Percentiles rank a stretch among this genome's conserved stretches.
These are phyloP conservation scores for Vachellia collinsii DNA, from an alignment of 306 rosid genomes.

Conservation along the genomic window DNA sequence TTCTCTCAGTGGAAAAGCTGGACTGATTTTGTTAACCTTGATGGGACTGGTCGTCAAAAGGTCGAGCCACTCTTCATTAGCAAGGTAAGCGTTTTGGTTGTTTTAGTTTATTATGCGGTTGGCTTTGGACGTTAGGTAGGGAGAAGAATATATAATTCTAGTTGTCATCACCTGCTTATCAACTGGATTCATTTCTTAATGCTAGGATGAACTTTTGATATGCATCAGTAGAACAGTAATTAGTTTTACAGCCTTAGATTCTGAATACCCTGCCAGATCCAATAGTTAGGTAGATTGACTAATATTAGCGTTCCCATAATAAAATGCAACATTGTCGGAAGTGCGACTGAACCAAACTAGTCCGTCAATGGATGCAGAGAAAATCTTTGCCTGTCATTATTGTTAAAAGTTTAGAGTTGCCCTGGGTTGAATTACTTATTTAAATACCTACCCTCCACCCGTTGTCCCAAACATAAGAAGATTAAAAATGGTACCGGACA, in stretches of 20 bases:
- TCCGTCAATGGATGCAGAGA: background rate
- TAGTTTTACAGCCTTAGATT: background rate
- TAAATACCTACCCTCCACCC: background rate
- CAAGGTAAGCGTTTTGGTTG: constrained; percentile 61
- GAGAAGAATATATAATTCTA: constrained; percentile 14
- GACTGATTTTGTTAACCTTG: constrained; percentile 79
- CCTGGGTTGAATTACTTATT: constrained; percentile 5
- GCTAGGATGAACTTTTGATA: constrained; percentile 12
- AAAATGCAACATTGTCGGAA: background rate
- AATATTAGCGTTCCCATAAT: background rate
- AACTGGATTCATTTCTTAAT: constrained; percentile 6
- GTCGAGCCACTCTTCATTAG: constrained; percentile 90
- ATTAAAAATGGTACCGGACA: background rate
- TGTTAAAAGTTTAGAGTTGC: background rate
- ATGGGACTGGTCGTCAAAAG: constrained; percentile 68
- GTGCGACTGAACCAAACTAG: background rate
- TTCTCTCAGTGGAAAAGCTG: constrained; percentile 79
- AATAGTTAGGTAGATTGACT: background rate
- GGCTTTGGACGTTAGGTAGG: constrained; percentile 1
- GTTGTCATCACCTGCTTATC: constrained; percentile 13
- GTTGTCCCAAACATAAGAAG: background rate
- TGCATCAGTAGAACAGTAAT: background rate
- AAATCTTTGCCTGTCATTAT: background rate
- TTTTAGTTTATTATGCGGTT: background rate
- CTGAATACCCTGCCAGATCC: background rate